phyloP scores from a whole-genome alignment of 1,284 basidiomycete species.

The Microbotryum scabiosae region DNA sequence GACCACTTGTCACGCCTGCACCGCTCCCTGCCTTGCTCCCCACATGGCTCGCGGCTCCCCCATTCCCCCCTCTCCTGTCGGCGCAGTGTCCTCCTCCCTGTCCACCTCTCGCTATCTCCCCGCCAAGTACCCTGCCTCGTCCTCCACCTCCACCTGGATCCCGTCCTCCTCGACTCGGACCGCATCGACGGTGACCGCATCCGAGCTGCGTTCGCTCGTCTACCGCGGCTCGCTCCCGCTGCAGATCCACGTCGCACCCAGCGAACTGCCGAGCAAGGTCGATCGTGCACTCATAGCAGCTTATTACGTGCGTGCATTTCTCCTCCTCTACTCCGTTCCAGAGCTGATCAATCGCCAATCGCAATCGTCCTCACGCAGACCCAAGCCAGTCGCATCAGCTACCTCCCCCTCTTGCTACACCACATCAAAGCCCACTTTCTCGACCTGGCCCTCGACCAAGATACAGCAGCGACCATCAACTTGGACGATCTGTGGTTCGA shows the following conservation, averaged over 20 bases:
- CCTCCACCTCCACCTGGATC: background rate
- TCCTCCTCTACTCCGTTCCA: constrained; percentile 39
- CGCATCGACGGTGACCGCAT: background rate
- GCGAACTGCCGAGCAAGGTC: constrained; percentile 73
- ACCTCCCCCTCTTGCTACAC: constrained; percentile 78
- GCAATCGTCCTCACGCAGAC: constrained; percentile 39
- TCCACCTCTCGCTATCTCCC: background rate
- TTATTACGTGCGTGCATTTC: constrained; percentile 50
- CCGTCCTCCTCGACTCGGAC: background rate
- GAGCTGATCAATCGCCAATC: constrained; percentile 37
- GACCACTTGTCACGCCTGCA: background rate
- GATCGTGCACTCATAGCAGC: constrained; percentile 46
- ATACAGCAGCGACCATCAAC: constrained; percentile 53
- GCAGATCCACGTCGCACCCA: constrained; percentile 70
- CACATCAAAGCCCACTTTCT: constrained; percentile 76
- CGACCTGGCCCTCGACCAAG: constrained; percentile 80
- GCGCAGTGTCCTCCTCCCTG: background rate
- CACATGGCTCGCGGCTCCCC: background rate
- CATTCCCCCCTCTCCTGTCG: background rate
- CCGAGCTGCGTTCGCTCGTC: constrained; percentile 62
- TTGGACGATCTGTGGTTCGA: constrained; percentile 95
- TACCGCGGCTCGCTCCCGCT: constrained; percentile 80
- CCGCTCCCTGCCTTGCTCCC: background rate
- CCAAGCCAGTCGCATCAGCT: constrained; percentile 73
- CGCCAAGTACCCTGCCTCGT: background rate